Evolutionary conservation across 2,329 filamentous ascomycete genomes (phyloP), one percentile per base, ranked within the genome.

Genomic region (Colletotrichum chrysophilum): DNA sequence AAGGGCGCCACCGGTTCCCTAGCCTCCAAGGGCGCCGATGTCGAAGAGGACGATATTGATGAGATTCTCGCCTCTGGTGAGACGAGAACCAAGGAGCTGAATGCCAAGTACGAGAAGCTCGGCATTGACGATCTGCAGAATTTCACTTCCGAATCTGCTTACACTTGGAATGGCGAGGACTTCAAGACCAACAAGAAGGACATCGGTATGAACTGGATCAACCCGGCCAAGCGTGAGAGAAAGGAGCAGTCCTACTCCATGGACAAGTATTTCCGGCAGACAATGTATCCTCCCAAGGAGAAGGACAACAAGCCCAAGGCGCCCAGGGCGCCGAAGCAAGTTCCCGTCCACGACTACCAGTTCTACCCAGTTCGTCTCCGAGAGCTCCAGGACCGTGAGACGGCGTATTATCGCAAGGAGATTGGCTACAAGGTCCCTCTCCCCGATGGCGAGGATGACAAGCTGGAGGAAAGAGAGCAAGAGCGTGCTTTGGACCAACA

Each of bases 161-260:
- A 99, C 81, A 97, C 98, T 83, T 99, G 97, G 97, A 99, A 99
- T 78, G 97, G 97, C 62, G 94, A 98, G 86, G 96, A 96, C 81
- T 99, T 99, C 83, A 95, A 96, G 69, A 95, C 94, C 74, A 92
- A 93, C 82, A 97, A 97, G 87, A 98, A 97, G 84, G 95, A 98
- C 66, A 95, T 98, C 77, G 95, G 95, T 65, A 91, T 98, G 78
- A 96, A 89, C 81, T 99, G 97, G 97, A 99, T 99, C 87, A 98
- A 99, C 81, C 97, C 97, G 3, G 93, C 96, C 18, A 99, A 99
- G 89, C 96, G 97, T 85, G 97, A 99, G 87, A 95, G 97, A 81
- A 99, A 98, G 85, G 96, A 98, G 82, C 96, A 98, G 83, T 96
- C 95, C 7, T 99, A 99, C 84, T 98, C 96, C 1, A 98, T 99